Percentiles rank a stretch among this genome's conserved stretches.
Conservation (phyloP, 2,329 filamentous ascomycete species). For the Didymella glomerata region DNA sequence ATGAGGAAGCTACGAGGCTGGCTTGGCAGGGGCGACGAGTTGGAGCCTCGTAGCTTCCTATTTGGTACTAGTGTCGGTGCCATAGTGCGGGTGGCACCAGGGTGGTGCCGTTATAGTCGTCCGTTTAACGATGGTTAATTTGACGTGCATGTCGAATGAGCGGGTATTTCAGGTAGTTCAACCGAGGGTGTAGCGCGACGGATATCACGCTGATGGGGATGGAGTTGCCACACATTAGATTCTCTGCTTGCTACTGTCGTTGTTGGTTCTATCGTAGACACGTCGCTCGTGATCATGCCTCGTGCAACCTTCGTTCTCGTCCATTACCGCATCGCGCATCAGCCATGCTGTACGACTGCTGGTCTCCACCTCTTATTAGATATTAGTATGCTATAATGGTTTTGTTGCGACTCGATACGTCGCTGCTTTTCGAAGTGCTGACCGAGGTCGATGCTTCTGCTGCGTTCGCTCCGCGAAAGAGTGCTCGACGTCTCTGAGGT, state of each 20-base stretch:
- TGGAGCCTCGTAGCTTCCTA: conserved; percentile 19
- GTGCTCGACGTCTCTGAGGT: not conserved
- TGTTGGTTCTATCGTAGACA: not conserved
- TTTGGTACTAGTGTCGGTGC: conserved; percentile 12
- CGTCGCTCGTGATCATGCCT: not conserved
- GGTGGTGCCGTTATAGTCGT: not conserved
- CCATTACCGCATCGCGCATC: not conserved
- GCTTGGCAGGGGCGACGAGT: not conserved
- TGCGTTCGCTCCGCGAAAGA: not conserved
- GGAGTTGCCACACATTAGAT: not conserved
- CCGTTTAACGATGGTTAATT: conserved; percentile 2
- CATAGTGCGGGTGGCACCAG: conserved; percentile 3
- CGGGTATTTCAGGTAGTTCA: conserved; percentile 4
- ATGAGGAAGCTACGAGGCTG: not conserved
- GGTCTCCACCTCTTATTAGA: not conserved
- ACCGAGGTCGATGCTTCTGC: not conserved
- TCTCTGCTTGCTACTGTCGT: not conserved
- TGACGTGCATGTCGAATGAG: conserved; percentile 2
- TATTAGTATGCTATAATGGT: conserved; percentile 1
- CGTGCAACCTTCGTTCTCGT: not conserved
- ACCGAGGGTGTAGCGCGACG: conserved; percentile 1
- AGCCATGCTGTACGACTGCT: not conserved
- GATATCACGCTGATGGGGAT: not conserved
- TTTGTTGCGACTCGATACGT: not conserved
- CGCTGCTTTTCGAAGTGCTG: not conserved